Conservation (phyloP, 208 protist species). For the Acanthamoeba triangularis region DNA sequence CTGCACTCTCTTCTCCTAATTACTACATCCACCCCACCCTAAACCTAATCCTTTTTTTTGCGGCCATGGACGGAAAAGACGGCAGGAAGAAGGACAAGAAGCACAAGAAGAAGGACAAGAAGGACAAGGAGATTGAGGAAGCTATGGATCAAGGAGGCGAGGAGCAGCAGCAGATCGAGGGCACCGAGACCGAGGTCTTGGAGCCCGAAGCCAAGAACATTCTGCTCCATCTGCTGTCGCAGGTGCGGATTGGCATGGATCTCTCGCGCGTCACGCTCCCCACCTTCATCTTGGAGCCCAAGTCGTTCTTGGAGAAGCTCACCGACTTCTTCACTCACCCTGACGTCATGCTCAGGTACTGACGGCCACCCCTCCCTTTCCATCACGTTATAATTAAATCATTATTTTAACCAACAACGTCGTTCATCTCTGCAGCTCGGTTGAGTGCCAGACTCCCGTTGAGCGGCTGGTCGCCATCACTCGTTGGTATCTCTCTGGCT, state of each 20-base stretch:
- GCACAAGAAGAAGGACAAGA: slow-evolving; percentile 48
- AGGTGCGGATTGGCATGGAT: slow-evolving; percentile 73
- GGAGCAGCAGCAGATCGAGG: slow-evolving; percentile 39
- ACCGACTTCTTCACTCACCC: slow-evolving; percentile 84
- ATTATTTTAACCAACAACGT: slow-evolving; percentile 58
- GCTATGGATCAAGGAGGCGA: slow-evolving; percentile 49
- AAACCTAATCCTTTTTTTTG: too few species aligned
- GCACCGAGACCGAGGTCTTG: slow-evolving; percentile 55
- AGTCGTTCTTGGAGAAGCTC: slow-evolving; percentile 94
- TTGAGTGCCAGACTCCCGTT: slow-evolving; percentile 82
- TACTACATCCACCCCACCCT: neutral
- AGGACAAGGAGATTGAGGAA: slow-evolving; percentile 62
- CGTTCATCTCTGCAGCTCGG: slow-evolving; percentile 71
- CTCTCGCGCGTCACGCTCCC: slow-evolving; percentile 90
- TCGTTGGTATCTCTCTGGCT: slow-evolving; percentile 93
- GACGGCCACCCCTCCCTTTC: slow-evolving; percentile 9
- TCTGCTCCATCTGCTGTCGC: slow-evolving; percentile 68
- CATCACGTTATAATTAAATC: neutral
- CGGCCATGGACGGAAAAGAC: slow-evolving; percentile 30
- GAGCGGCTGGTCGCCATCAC: slow-evolving; percentile 88
- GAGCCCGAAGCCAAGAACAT: slow-evolving; percentile 68
- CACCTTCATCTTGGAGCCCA: slow-evolving; percentile 95
- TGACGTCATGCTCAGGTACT: slow-evolving; percentile 80
- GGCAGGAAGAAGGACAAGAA: slow-evolving; percentile 71
- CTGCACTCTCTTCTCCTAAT: neutral